Percentiles rank a stretch among this genome's conserved stretches.
These are phyloP conservation scores for Neofusicoccum kwambonambiense DNA, from an alignment of 2,329 filamentous ascomycete genomes.

Conservation along the genomic window DNA sequence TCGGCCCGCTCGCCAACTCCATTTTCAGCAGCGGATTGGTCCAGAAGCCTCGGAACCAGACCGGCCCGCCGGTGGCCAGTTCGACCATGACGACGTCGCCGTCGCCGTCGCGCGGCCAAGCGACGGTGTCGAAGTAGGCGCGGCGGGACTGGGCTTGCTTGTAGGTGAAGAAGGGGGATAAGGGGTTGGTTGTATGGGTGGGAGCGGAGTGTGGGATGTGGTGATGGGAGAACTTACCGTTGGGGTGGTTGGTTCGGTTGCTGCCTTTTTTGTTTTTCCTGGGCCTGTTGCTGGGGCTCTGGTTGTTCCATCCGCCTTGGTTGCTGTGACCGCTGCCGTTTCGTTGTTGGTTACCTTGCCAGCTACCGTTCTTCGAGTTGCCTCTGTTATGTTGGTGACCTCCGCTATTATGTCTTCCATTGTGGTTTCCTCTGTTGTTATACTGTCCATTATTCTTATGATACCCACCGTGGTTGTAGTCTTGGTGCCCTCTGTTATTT, in stretches of 20 bases:
- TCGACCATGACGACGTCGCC: neutral
- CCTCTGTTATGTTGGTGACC: neutral
- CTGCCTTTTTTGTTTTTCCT: neutral
- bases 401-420: neutral
- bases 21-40: neutral
- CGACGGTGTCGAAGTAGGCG: neutral
- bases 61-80: neutral
- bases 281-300: neutral
- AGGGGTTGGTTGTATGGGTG: neutral
- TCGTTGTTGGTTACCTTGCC: neutral
- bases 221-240: neutral
- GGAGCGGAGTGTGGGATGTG: neutral
- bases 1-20: neutral
- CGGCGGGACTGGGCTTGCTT: neutral
- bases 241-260: neutral
- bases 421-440: neutral
- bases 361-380: neutral
- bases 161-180: too few relatives aligned
- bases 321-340: neutral
- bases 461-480: neutral
- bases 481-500: neutral
- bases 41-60: neutral
- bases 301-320: neutral
- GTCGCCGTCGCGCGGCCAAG: neutral
- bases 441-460: neutral